phyloP scores from a whole-genome alignment of 441 rosid species.

The Pelargonium myrrhifolium region DNA sequence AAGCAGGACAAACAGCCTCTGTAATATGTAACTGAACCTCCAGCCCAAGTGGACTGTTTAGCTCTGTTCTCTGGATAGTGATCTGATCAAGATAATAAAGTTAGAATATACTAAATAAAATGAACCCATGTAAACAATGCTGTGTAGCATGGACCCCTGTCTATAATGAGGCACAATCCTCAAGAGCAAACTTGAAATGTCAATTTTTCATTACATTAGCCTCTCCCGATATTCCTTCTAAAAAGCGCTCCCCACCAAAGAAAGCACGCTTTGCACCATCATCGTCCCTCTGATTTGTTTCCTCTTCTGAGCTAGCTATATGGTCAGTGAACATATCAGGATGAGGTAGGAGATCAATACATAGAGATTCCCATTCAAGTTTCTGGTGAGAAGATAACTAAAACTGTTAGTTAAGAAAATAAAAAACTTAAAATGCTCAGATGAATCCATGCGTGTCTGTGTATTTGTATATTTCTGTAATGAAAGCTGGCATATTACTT shows the following conservation, averaged over 20 bases:
- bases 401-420: conserved; percentile 24
- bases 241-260: conserved; percentile 97
- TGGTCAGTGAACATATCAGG: conserved; percentile 97
- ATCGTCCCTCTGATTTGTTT: conserved; percentile 64
- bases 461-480: too few species aligned
- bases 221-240: conserved; percentile 93
- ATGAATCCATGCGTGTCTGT: too few species aligned
- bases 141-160: neutral
- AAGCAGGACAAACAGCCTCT: conserved; percentile 94
- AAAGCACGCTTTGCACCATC: conserved; percentile 98
- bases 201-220: conserved; percentile 63
- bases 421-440: neutral
- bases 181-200: conserved; percentile 13
- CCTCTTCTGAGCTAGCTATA: conserved; percentile 59
- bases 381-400: conserved; percentile 49
- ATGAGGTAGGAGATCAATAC: conserved; percentile 96
- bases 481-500: conserved; percentile 38
- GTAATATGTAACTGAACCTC: conserved; percentile 93
- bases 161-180: conserved; percentile 11
- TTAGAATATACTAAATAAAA: conserved; percentile 19
- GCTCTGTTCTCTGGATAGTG: conserved; percentile 91
- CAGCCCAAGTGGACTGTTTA: conserved; percentile 86
- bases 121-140: neutral
- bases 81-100: conserved; percentile 47
- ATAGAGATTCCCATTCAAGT: conserved; percentile 95